Percentiles rank a stretch among this genome's conserved stretches.
These are phyloP conservation scores for Plasmodium malariae DNA, from an alignment of 169 alveolate species.

Conservation along the genomic window DNA sequence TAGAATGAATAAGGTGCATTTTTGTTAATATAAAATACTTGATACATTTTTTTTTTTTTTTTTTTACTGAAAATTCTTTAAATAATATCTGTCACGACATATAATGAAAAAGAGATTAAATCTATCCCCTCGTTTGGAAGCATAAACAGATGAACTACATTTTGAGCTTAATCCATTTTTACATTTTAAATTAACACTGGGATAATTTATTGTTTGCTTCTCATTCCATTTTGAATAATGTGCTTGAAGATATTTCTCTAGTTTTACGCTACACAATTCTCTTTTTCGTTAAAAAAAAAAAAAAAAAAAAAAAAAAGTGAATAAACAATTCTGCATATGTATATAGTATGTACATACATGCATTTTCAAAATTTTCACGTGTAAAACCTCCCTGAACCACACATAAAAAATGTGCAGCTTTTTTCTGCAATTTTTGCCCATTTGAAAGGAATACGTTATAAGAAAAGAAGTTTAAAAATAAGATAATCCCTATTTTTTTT, in stretches of 20 bases:
- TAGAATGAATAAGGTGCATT: too few species aligned
- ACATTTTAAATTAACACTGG: constrained; percentile 47
- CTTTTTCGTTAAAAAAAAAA: constrained; percentile 7
- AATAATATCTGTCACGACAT: constrained; percentile 70
- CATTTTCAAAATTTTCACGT: neutral
- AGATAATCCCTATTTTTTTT: too few species aligned
- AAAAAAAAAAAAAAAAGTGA: neutral
- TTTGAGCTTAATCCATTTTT: constrained; percentile 35
- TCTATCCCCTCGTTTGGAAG: constrained; percentile 21
- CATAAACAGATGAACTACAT: constrained; percentile 64
- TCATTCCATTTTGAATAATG: constrained; percentile 55
- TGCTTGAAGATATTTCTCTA: constrained; percentile 31
- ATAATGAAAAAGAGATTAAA: constrained; percentile 30
- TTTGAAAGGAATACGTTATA: too few species aligned
- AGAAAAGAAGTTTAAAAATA: neutral
- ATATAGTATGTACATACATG: constrained; percentile 4
- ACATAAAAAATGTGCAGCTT: too few species aligned
- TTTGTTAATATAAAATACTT: too few species aligned
- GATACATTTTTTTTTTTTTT: constrained; percentile 18
- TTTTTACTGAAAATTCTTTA: constrained; percentile 66
- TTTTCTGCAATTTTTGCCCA: neutral
- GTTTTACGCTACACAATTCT: constrained; percentile 23
- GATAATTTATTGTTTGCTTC: constrained; percentile 46
- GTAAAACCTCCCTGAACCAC: too few species aligned
- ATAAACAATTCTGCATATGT: neutral